A percentile compares a stretch with the other conserved stretches of the same genome.
Conservation (phyloP, 176 grass and related monocot species). For the Thalia dealbata region DNA sequence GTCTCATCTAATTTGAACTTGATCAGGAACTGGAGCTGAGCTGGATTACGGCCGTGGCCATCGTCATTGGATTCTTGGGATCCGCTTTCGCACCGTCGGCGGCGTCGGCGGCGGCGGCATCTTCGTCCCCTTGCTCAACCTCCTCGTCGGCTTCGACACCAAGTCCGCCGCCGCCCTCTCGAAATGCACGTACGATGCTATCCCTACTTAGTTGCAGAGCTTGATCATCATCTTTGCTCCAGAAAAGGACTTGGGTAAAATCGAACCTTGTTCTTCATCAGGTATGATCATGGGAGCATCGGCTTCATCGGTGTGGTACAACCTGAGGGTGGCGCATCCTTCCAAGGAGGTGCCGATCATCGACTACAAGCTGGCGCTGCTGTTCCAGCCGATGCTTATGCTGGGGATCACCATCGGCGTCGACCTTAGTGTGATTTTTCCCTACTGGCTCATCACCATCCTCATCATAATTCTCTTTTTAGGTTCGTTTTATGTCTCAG, state of each 20-base stretch:
- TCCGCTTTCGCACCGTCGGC: slow-evolving; percentile 91
- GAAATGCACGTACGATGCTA: slow-evolving; percentile 50
- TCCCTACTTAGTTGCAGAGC: not conserved
- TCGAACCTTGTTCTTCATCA: slow-evolving; percentile 19
- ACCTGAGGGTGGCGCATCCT: slow-evolving; percentile 85
- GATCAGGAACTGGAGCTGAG: slow-evolving; percentile 62
- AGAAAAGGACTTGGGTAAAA: not conserved
- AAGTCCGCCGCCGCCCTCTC: slow-evolving; percentile 93
- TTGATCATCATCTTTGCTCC: not conserved
- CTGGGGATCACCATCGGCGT: slow-evolving; percentile 95
- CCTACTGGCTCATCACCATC: slow-evolving; percentile 94
- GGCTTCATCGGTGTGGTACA: slow-evolving; percentile 92
- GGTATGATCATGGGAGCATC: slow-evolving; percentile 99
- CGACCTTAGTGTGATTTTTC: slow-evolving; percentile 90
- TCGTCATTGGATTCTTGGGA: slow-evolving; percentile 74
- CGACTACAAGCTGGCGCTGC: slow-evolving; percentile 81
- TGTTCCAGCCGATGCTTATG: slow-evolving; percentile 99
- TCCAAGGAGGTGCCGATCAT: slow-evolving; percentile 74
- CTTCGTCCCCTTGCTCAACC: slow-evolving; percentile 92
- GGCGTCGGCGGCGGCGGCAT: slow-evolving; percentile 94
- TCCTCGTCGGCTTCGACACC: slow-evolving; percentile 91
- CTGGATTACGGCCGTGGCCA: slow-evolving; percentile 56
- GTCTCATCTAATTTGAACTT: not conserved
- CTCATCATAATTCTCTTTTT: slow-evolving; percentile 93
- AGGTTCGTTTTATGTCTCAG: slow-evolving; percentile 39